Conservation (phyloP, 2,329 filamentous ascomycete genomes). For the Pezicula carpinea region DNA sequence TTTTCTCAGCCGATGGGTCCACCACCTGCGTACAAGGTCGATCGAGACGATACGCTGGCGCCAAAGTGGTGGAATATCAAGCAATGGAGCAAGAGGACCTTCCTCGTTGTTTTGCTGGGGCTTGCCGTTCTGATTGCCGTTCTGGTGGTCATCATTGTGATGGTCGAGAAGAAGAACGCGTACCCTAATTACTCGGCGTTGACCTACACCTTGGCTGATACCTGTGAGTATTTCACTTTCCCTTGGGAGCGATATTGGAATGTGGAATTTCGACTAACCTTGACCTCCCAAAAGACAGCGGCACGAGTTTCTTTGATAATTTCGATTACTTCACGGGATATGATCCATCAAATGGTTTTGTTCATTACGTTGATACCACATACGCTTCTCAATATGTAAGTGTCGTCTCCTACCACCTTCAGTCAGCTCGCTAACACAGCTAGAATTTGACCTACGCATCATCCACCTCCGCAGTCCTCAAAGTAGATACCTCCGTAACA, state of each 20-base stretch:
- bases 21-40: slow-evolving; percentile 16
- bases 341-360: slow-evolving; percentile 40
- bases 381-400: slow-evolving; percentile 28
- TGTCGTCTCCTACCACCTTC: slow-evolving; percentile 7
- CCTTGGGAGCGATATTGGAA: no score
- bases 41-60: slow-evolving; percentile 11
- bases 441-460: slow-evolving; percentile 60
- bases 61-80: slow-evolving; percentile 41
- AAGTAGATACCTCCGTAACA: slow-evolving; percentile 55
- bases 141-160: slow-evolving; percentile 39
- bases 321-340: slow-evolving; percentile 40
- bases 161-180: slow-evolving; percentile 30
- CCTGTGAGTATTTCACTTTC: slow-evolving; percentile 25
- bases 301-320: slow-evolving; percentile 37
- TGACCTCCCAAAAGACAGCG: slow-evolving; percentile 25
- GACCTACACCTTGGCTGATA: slow-evolving; percentile 36
- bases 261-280: slow-evolving; percentile 1
- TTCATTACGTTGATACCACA: slow-evolving; percentile 35
- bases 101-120: slow-evolving; percentile 37
- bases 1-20: slow-evolving; percentile 3
- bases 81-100: slow-evolving; percentile 49
- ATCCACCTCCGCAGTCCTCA: slow-evolving; percentile 47
- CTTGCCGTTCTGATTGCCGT: slow-evolving; percentile 40
- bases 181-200: slow-evolving; percentile 39
- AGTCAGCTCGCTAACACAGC: not conserved